phyloP scores from a whole-genome alignment of 192 early-diverging fungal genomes.

The Endogone sp. region DNA sequence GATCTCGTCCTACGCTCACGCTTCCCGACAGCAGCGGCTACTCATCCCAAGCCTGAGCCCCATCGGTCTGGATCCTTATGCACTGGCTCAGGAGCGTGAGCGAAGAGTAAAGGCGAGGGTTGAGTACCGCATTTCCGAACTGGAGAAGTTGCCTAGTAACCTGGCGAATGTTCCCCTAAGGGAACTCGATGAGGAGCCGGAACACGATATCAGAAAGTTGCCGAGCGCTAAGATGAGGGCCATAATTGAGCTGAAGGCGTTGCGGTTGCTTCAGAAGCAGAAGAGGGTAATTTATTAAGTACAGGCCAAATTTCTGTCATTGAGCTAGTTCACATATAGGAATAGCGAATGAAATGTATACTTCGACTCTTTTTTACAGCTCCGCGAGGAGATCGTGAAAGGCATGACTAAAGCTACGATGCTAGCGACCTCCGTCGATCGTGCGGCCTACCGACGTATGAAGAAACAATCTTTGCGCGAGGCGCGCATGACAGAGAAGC shows the following conservation, averaged over 20 bases:
- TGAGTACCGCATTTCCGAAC: constrained; percentile 73
- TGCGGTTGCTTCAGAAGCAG: constrained; percentile 78
- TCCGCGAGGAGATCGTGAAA: constrained; percentile 71
- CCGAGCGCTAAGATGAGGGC: constrained; percentile 68
- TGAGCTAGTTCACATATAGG: neutral
- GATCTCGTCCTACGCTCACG: constrained; percentile 40
- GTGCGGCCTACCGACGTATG: constrained; percentile 70
- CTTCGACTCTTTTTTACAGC: constrained; percentile 16
- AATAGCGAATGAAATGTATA: neutral
- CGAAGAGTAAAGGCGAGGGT: constrained; percentile 65
- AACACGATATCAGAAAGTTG: constrained; percentile 23
- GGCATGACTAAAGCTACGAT: constrained; percentile 71
- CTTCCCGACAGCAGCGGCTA: constrained; percentile 64
- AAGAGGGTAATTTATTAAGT: constrained; percentile 41
- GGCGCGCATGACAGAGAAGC: constrained; percentile 81
- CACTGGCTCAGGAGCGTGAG: constrained; percentile 75
- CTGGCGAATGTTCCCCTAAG: constrained; percentile 52
- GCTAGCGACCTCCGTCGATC: constrained; percentile 76
- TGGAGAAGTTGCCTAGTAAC: constrained; percentile 65
- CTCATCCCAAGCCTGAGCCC: constrained; percentile 72
- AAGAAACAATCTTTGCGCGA: constrained; percentile 83
- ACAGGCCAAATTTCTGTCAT: neutral
- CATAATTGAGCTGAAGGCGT: constrained; percentile 84
- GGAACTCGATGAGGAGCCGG: constrained; percentile 24
- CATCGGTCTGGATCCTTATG: constrained; percentile 75